Percentiles rank a stretch among this genome's conserved stretches.
Evolutionary conservation across 2,329 filamentous ascomycete species (phyloP).

Genomic region (Xylaria sp.): DNA sequence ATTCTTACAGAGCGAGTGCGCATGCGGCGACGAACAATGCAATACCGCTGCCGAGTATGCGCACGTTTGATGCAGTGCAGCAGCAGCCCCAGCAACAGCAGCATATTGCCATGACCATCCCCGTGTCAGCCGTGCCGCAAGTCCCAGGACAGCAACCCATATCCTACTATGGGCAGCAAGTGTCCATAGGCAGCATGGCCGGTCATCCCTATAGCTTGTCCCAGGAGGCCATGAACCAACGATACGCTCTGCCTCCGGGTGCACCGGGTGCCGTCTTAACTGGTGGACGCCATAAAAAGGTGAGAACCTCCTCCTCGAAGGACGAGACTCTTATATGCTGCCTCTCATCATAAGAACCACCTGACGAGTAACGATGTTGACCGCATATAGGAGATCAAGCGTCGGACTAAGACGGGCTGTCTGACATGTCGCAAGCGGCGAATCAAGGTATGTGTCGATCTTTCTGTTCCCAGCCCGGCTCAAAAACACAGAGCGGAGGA

Average conservation of each 20-base stretch:
- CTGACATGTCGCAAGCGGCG: slow-evolving; percentile 56
- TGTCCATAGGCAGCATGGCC: slow-evolving; percentile 29
- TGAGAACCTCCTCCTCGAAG: slow-evolving; percentile 28
- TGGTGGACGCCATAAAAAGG: slow-evolving; percentile 53
- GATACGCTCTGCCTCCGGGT: slow-evolving; percentile 44
- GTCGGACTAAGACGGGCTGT: slow-evolving; percentile 58
- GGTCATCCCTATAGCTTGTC: slow-evolving; percentile 39
- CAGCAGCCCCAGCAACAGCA: slow-evolving; percentile 30
- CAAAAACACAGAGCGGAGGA: not conserved
- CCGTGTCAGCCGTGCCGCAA: slow-evolving; percentile 34
- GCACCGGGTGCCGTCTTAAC: slow-evolving; percentile 45
- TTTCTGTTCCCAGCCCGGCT: slow-evolving; percentile 4
- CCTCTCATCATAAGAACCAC: slow-evolving; percentile 29
- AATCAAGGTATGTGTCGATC: slow-evolving; percentile 50
- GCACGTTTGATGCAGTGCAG: slow-evolving; percentile 37
- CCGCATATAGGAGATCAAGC: slow-evolving; percentile 52
- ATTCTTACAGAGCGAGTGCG: slow-evolving; percentile 35
- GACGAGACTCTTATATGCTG: slow-evolving; percentile 2
- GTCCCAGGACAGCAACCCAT: slow-evolving; percentile 35
- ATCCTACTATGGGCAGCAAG: slow-evolving; percentile 40
- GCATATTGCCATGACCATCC: slow-evolving; percentile 36
- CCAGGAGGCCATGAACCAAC: slow-evolving; percentile 38
- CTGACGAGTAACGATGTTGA: slow-evolving; percentile 14
- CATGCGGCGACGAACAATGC: slow-evolving; percentile 28
- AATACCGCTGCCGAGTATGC: slow-evolving; percentile 40